phyloP scores from a whole-genome alignment of 257 asterid species.

The Rubia yunnanensis region DNA sequence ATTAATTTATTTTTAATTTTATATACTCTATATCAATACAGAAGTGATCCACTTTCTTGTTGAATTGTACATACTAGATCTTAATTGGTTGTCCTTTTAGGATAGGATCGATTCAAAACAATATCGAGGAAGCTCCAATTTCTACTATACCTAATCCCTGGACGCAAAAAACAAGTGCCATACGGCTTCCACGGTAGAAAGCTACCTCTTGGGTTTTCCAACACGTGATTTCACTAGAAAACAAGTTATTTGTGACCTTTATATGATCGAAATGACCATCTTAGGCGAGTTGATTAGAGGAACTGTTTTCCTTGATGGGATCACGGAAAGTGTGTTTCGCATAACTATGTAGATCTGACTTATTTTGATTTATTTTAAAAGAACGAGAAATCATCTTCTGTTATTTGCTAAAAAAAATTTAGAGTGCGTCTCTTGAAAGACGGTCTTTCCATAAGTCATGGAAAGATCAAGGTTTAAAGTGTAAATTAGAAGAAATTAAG shows the following conservation, averaged over 20 bases:
- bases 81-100: background rate
- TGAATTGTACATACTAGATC: background rate
- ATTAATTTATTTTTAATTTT: background rate
- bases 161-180: slow-evolving; percentile 12
- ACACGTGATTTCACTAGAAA: slow-evolving; percentile 13
- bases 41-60: slow-evolving; percentile 15
- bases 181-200: slow-evolving; percentile 8
- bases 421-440: too few species aligned
- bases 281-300: too few species aligned
- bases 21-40: background rate
- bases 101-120: slow-evolving; percentile 15
- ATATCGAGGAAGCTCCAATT: slow-evolving; percentile 6
- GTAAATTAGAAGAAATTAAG: too few species aligned
- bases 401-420: too few species aligned
- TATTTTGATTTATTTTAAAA: too few species aligned
- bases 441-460: too few species aligned
- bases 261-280: too few species aligned
- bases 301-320: too few species aligned
- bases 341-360: too few species aligned
- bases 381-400: too few species aligned
- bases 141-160: slow-evolving; percentile 1
- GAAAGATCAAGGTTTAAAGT: too few species aligned
- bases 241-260: slow-evolving; percentile 6
- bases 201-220: slow-evolving; percentile 3
- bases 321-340: too few species aligned